Evolutionary conservation across 495 filamentous ascomycete species (phyloP).

Genomic region (Choiromyces venosus): DNA sequence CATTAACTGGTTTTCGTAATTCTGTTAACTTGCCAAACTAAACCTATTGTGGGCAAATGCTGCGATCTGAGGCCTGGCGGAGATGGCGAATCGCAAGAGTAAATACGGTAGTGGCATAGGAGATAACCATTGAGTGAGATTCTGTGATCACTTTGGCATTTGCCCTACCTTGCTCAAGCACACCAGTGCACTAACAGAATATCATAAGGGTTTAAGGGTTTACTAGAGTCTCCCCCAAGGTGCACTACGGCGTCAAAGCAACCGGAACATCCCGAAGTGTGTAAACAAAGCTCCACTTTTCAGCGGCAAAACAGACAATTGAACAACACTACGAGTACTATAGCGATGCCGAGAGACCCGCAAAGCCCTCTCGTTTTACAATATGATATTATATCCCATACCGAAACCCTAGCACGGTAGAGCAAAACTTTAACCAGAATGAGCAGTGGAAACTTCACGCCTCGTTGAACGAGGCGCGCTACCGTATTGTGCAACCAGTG

Average conservation of each 20-base stretch:
- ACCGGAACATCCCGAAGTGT: not conserved
- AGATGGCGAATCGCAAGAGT: too few relatives aligned
- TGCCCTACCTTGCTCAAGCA: not conserved
- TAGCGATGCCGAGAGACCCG: not conserved
- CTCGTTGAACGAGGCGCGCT: not conserved
- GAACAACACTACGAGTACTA: not conserved
- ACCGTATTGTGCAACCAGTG: not conserved
- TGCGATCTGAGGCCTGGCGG: too few relatives aligned
- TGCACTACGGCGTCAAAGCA: not conserved
- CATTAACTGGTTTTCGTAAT: too few relatives aligned
- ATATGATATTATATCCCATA: too few relatives aligned
- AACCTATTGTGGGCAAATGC: too few relatives aligned
- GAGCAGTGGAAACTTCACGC: not conserved
- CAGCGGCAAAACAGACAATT: not conserved
- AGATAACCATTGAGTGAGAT: not conserved
- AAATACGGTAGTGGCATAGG: too few relatives aligned
- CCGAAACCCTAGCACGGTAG: not conserved
- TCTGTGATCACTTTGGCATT: not conserved
- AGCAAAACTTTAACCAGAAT: not conserved
- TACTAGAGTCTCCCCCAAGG: not conserved
- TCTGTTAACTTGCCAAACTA: too few relatives aligned
- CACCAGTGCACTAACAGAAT: too few relatives aligned
- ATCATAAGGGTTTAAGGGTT: not conserved
- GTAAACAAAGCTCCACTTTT: not conserved
- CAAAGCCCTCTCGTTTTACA: not conserved